Conservation (phyloP, 2,329 filamentous ascomycete species). For the Trichoderma guizhouense region DNA sequence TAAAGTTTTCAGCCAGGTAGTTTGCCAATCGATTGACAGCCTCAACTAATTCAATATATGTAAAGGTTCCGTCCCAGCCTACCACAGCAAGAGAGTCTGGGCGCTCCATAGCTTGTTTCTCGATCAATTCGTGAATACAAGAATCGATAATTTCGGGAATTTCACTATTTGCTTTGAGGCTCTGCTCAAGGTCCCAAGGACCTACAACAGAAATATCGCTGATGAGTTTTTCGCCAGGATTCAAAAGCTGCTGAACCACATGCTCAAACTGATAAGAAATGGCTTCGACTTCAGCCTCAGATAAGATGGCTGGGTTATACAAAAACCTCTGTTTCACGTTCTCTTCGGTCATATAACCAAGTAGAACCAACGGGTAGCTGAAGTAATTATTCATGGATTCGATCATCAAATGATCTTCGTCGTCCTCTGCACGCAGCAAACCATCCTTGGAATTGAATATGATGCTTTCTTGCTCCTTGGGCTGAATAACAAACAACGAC, state of each 20-base stretch:
- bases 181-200: constrained; percentile 11
- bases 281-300: constrained; percentile 11
- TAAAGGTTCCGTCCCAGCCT: constrained; percentile 19
- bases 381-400: constrained; percentile 19
- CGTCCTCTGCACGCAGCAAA: not conserved
- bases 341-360: constrained; percentile 9
- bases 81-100: constrained; percentile 11
- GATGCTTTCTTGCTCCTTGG: not conserved
- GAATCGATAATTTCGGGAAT: constrained; percentile 5
- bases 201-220: constrained; percentile 3
- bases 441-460: not conserved
- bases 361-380: constrained; percentile 21
- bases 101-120: not conserved
- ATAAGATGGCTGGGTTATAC: constrained; percentile 15
- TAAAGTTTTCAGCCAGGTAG: not conserved
- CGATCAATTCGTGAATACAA: constrained; percentile 17
- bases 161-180: not conserved
- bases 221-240: not conserved
- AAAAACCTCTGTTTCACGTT: constrained; percentile 4
- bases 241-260: constrained; percentile 20
- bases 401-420: not conserved
- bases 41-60: not conserved
- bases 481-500: constrained; percentile 10
- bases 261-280: constrained; percentile 20
- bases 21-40: constrained; percentile 7